Evolutionary conservation across 306 rosid species (phyloP), one percentile per base, ranked within the genome.

Genomic region (Phaseolus lunatus): DNA sequence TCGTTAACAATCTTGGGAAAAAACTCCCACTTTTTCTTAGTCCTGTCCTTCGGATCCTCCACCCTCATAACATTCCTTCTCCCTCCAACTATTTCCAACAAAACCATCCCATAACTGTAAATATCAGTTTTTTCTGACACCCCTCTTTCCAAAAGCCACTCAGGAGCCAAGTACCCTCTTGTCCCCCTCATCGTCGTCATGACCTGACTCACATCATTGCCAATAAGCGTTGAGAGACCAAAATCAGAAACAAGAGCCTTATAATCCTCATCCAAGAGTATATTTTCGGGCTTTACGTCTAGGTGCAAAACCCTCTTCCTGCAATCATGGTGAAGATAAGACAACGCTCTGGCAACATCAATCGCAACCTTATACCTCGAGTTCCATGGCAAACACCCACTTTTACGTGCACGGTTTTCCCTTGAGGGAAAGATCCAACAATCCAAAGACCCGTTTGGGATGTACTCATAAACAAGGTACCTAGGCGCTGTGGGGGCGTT

Each of bases 61-160:
- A 86, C 70, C 44, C 74, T 79, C 2, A 73, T 76, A 26, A 90
- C 86, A 62, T 89, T 95, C 20, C 96, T 86, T n/a, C 84, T 83
- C 13, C 98, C 97, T 41, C 98, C 98, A 10, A 95, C 70, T 31
- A 92, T 84, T 83, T 95, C 98, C 19, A 95, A 54, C 9, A 95
- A 78, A n/a, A 95, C 98, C 97, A 95, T 95, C 9, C 98, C 98
- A 45, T 85, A 95, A 52, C 97, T 95, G 22, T 92, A 95, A 1
- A 88, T 48, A 50, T 95, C 98, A 0, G 93, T 78, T 59, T 95
- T 95, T 77, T 95, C 97, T 0, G 98, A 90, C 41, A 95, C 79
- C 22, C 98, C 98, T 7, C 84, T 85, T 48, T 95, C 92, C 16
- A 95, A 80, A 0, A 95, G 66, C 98, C 98, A 95, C 27, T 95